Percentiles rank a stretch among this genome's conserved stretches.
These are phyloP conservation scores for Tubosaeta sp. DNA, from an alignment of 768 basidiomycete genomes.

Conservation along the genomic window DNA sequence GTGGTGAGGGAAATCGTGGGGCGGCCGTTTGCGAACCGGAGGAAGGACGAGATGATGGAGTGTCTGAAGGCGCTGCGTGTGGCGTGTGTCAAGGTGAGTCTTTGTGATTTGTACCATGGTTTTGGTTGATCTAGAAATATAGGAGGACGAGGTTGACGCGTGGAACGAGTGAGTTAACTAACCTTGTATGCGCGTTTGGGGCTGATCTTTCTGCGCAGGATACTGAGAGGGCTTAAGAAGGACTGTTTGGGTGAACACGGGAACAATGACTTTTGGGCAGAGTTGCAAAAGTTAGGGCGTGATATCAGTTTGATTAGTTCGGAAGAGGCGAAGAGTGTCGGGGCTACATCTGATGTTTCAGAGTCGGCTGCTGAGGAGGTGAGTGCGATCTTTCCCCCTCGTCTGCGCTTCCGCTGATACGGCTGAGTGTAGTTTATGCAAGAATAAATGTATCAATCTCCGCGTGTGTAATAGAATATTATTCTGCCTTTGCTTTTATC, in stretches of 20 bases:
- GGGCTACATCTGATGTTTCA: slow-evolving; percentile 53
- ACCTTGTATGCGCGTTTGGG: background rate
- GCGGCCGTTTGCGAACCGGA: slow-evolving; percentile 64
- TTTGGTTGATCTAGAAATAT: background rate
- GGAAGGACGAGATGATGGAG: slow-evolving; percentile 66
- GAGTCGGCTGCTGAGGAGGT: slow-evolving; percentile 57
- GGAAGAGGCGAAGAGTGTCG: slow-evolving; percentile 55
- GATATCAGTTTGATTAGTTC: slow-evolving; percentile 57
- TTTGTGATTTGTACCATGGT: background rate
- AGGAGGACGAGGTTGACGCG: slow-evolving; percentile 81
- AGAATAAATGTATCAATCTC: slow-evolving; percentile 4
- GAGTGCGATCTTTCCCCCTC: slow-evolving; percentile 13
- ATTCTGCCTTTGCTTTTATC: too few species aligned
- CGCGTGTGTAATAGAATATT: too few species aligned
- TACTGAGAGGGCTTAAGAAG: slow-evolving; percentile 54
- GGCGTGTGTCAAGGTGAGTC: slow-evolving; percentile 58
- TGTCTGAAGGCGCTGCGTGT: slow-evolving; percentile 68
- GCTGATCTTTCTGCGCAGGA: slow-evolving; percentile 37
- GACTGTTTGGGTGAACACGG: slow-evolving; percentile 53
- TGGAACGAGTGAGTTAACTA: slow-evolving; percentile 62
- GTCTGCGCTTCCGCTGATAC: background rate
- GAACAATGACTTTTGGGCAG: slow-evolving; percentile 65
- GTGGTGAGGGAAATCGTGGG: slow-evolving; percentile 69
- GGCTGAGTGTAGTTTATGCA: slow-evolving; percentile 24
- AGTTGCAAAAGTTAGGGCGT: slow-evolving; percentile 48